Conservation (phyloP, 495 filamentous ascomycete species). For the Aspergillus cristatus region DNA sequence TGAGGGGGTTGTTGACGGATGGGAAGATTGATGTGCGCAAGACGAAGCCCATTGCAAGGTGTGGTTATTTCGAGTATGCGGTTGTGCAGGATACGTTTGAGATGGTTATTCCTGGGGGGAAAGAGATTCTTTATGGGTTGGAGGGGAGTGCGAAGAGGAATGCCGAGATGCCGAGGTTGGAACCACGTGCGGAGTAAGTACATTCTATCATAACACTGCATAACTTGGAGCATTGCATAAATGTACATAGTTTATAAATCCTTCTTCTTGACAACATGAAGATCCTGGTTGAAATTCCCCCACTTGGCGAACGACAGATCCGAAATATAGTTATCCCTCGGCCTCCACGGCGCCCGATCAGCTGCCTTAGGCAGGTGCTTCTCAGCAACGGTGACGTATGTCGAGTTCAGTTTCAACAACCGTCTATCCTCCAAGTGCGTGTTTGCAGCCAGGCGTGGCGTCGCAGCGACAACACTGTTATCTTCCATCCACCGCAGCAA, state of each 20-base stretch:
- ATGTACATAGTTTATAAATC: too few relatives aligned
- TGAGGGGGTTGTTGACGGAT: conserved; percentile 39
- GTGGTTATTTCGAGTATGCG: conserved; percentile 50
- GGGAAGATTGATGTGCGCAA: conserved; percentile 44
- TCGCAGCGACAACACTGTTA: conserved; percentile 25
- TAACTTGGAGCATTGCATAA: too few relatives aligned
- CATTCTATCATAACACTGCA: too few relatives aligned
- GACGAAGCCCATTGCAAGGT: conserved; percentile 48
- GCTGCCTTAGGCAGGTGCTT: conserved; percentile 34
- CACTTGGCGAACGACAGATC: conserved; percentile 42
- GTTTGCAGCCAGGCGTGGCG: conserved; percentile 29
- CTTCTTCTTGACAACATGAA: conserved; percentile 11
- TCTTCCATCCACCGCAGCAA: conserved; percentile 33
- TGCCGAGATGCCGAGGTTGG: too few relatives aligned
- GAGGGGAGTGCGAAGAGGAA: conserved; percentile 16
- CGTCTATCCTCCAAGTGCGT: conserved; percentile 24
- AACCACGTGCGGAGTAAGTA: too few relatives aligned
- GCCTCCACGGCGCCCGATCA: conserved; percentile 43
- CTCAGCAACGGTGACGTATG: conserved; percentile 38
- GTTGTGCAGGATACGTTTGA: conserved; percentile 43
- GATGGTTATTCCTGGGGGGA: conserved; percentile 37
- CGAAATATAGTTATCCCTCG: conserved; percentile 43
- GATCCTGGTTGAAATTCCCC: conserved; percentile 32
- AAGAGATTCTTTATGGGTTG: conserved; percentile 21
- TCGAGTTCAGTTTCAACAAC: conserved; percentile 39